Conservation (phyloP, 768 basidiomycete species). For the Xerocomus brunneocitrinus region DNA sequence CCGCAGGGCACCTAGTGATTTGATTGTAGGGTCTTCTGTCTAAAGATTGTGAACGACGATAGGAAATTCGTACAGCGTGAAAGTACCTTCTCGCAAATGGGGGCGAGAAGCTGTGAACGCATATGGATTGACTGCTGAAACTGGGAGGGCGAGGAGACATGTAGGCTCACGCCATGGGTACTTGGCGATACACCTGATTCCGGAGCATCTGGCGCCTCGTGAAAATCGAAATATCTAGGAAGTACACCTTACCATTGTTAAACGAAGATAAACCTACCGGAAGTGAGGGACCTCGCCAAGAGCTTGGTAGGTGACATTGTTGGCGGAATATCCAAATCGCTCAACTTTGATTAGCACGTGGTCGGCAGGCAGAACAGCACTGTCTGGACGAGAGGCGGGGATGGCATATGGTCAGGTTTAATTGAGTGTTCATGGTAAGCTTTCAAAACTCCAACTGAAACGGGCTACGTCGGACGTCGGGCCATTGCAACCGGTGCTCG, state of each 20-base stretch:
- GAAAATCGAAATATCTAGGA: constrained; percentile 67
- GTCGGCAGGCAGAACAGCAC: constrained; percentile 31
- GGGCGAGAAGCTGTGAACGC: constrained; percentile 57
- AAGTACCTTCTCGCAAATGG: constrained; percentile 54
- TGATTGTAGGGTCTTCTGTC: constrained; percentile 70
- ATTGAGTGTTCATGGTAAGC: constrained; percentile 7
- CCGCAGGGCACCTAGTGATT: constrained; percentile 52
- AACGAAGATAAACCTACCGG: constrained; percentile 21
- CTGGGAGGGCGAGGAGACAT: constrained; percentile 50
- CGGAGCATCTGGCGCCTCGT: constrained; percentile 40
- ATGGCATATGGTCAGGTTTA: constrained; percentile 37
- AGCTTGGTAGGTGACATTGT: constrained; percentile 68
- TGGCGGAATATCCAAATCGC: constrained; percentile 67
- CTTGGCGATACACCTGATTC: constrained; percentile 34
- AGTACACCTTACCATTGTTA: constrained; percentile 6
- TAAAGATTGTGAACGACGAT: constrained; percentile 14
- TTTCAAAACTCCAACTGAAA: no score
- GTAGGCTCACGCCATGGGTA: constrained; percentile 57
- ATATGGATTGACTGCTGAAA: constrained; percentile 51
- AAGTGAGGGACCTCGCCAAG: constrained; percentile 41
- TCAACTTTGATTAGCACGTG: constrained; percentile 56
- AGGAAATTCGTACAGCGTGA: background rate
- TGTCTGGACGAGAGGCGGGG: constrained; percentile 36
- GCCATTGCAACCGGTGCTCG: no score
- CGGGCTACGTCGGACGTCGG: no score